A percentile compares a stretch with the other conserved stretches of the same genome.
phyloP scores from a whole-genome alignment of 139 green algal genomes.

The Pedinophyceae sp. region DNA sequence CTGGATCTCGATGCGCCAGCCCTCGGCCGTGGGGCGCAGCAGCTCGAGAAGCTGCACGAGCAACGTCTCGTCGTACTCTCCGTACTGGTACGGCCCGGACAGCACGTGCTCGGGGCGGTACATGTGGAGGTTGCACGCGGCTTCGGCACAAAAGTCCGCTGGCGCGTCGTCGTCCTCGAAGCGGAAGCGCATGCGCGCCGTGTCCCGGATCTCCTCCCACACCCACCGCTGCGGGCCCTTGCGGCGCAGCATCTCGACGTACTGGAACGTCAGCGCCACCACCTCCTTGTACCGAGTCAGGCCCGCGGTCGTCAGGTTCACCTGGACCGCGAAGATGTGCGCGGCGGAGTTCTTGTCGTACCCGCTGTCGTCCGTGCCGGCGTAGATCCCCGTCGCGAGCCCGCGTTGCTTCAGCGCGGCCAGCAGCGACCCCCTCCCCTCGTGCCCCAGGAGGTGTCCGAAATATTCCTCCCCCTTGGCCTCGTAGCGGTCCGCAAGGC shows the following conservation, averaged over 20 bases:
- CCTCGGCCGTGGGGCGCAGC: conserved; percentile 18
- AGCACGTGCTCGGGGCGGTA: conserved; percentile 2
- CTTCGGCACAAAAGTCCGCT: neutral
- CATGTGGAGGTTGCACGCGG: neutral
- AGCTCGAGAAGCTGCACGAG: conserved; percentile 18
- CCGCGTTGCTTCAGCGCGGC: conserved; percentile 5
- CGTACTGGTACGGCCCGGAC: conserved; percentile 33
- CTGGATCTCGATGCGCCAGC: no score
- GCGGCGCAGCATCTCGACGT: conserved; percentile 57
- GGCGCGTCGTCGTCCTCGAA: neutral
- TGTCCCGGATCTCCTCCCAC: conserved; percentile 60
- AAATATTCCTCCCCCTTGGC: conserved; percentile 83
- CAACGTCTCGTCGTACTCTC: conserved; percentile 31
- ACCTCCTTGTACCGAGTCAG: conserved; percentile 13
- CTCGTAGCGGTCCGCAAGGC: conserved; percentile 27
- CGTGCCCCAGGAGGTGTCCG: conserved; percentile 83
- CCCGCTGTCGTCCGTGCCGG: conserved; percentile 57
- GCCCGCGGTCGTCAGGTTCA: conserved; percentile 11
- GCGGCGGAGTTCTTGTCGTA: conserved; percentile 35
- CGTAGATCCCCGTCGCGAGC: conserved; percentile 65
- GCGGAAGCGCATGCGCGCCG: conserved; percentile 40
- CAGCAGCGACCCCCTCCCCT: conserved; percentile 65
- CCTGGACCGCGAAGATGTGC: conserved; percentile 49
- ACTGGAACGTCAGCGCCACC: conserved; percentile 60
- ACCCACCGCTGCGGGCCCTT: conserved; percentile 61